These are phyloP conservation scores for Phaffomyces opuntiae DNA, from an alignment of 805 yeast genomes.

Conservation along the genomic window DNA sequence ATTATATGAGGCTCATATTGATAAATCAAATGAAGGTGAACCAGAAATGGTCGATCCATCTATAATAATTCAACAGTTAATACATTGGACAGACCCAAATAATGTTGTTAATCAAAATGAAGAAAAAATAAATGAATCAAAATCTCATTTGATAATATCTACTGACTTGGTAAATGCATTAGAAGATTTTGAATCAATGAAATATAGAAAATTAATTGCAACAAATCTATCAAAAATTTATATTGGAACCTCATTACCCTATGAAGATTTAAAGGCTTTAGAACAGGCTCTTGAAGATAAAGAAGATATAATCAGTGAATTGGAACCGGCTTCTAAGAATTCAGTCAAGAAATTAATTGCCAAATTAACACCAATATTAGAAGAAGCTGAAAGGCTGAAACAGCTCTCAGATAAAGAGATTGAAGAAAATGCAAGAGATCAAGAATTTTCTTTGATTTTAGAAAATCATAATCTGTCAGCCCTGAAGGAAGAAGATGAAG, in stretches of 20 bases:
- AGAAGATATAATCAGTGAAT: slow-evolving; percentile 22
- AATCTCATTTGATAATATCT: slow-evolving; percentile 51
- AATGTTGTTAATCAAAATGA: slow-evolving; percentile 46
- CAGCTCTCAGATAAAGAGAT: slow-evolving; percentile 3
- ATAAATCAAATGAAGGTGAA: slow-evolving; percentile 26
- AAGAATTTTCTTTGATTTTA: slow-evolving; percentile 22
- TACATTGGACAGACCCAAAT: slow-evolving; percentile 81
- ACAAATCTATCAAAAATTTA: slow-evolving; percentile 42
- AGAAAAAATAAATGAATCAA: slow-evolving; percentile 34
- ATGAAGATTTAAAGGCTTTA: slow-evolving; percentile 22
- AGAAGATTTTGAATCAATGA: slow-evolving; percentile 40
- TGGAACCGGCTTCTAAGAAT: slow-evolving; percentile 29
- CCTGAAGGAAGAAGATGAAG: slow-evolving; percentile 18
- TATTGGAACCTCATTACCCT: slow-evolving; percentile 29
- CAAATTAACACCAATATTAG: slow-evolving; percentile 15
- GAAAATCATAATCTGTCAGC: slow-evolving; percentile 16
- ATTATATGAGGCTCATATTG: slow-evolving; percentile 39
- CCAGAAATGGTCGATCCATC: slow-evolving; percentile 34
- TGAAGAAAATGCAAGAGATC: slow-evolving; percentile 15
- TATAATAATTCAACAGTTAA: slow-evolving; percentile 58
- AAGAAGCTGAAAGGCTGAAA: slow-evolving; percentile 13
- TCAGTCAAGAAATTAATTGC: slow-evolving; percentile 26
- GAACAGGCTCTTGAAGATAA: slow-evolving; percentile 23
- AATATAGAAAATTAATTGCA: slow-evolving; percentile 47
- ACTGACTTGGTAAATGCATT: slow-evolving; percentile 47